Conservation (phyloP, 345 rosid species). For the Lepidium aucheri region DNA sequence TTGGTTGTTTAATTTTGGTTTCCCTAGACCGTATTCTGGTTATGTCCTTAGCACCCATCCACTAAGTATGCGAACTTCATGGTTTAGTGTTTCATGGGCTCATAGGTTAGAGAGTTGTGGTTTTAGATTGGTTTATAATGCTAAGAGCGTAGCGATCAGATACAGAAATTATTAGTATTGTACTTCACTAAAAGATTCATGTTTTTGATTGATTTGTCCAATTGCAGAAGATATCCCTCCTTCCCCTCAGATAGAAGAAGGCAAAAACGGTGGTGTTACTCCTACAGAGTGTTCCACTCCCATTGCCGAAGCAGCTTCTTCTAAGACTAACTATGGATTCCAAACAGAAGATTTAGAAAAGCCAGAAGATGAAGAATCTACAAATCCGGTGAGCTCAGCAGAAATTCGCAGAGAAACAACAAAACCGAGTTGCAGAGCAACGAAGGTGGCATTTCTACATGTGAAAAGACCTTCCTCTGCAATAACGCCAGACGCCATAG, state of each 20-base stretch:
- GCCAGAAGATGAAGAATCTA: constrained; percentile 6
- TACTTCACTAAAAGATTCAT: background rate
- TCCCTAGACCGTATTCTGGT: background rate
- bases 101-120: background rate
- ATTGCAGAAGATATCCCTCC: constrained; percentile 10
- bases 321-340: background rate
- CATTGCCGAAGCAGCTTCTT: background rate
- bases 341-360: constrained; percentile 18
- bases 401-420: constrained; percentile 9
- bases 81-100: background rate
- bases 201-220: background rate
- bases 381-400: background rate
- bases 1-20: background rate
- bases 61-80: background rate
- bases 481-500: constrained; percentile 10
- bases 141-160: background rate
- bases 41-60: background rate
- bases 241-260: background rate
- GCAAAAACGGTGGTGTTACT: background rate
- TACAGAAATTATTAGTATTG: background rate
- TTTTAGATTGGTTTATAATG: background rate
- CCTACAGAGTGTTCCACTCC: constrained; percentile 15
- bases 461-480: constrained; percentile 42
- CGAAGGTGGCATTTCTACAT: constrained; percentile 58
- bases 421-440: constrained; percentile 16